Evolutionary conservation across 306 rosid genomes (phyloP).

Genomic region (Fragaria nilgerrensis): DNA sequence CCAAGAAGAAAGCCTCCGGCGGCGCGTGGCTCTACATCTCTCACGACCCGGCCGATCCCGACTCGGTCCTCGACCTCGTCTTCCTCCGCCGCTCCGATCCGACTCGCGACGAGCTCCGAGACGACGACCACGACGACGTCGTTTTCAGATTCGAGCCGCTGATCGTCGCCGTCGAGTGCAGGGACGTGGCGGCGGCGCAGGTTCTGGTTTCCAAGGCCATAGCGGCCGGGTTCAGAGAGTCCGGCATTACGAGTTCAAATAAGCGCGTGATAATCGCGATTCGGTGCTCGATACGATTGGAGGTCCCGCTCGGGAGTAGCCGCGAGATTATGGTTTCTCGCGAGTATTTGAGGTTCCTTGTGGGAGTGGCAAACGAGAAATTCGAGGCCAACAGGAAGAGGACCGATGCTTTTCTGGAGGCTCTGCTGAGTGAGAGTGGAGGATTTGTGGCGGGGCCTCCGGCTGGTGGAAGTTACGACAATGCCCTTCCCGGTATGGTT

Average conservation of each 20-base stretch:
- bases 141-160: slow-evolving; percentile 94
- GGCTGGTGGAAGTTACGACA: slow-evolving; percentile 3
- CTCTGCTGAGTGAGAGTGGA: slow-evolving; percentile 39
- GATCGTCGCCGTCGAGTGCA: slow-evolving; percentile 80
- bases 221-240: slow-evolving; percentile 85
- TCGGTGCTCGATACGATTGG: slow-evolving; percentile 84
- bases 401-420: slow-evolving; percentile 59
- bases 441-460: slow-evolving; percentile 4
- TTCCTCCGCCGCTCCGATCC: slow-evolving; percentile 46
- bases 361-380: slow-evolving; percentile 68
- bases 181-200: slow-evolving; percentile 72
- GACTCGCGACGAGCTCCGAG: slow-evolving; percentile 3
- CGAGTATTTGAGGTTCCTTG: slow-evolving; percentile 65
- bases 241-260: slow-evolving; percentile 69
- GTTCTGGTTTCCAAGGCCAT: slow-evolving; percentile 73
- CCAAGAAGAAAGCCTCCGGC: slow-evolving; percentile 75
- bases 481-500: slow-evolving; percentile 45
- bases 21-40: slow-evolving; percentile 84
- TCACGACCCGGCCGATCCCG: slow-evolving; percentile 70
- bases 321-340: slow-evolving; percentile 57
- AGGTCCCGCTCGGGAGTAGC: slow-evolving; percentile 72
- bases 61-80: slow-evolving; percentile 55
- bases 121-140: slow-evolving; percentile 45
- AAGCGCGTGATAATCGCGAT: slow-evolving; percentile 87
- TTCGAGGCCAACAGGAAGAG: slow-evolving; percentile 78